Base-by-base conservation (phyloP, 139 green algal species). In the Micractinium sp. region DNA sequence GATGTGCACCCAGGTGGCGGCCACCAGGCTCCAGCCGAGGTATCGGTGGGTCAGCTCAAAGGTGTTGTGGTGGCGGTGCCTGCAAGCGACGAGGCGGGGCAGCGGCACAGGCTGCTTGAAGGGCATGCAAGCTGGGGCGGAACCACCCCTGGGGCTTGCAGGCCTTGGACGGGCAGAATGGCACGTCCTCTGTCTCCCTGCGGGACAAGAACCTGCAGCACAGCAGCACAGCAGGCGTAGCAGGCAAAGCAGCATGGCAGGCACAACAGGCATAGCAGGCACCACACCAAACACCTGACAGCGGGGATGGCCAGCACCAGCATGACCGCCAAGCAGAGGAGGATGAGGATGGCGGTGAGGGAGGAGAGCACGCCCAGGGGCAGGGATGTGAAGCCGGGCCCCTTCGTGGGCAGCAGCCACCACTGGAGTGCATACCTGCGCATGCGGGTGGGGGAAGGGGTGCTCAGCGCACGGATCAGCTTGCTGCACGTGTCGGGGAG, bases 31-130 rank as follows among this genome's bases (percentile, higher is more conserved):
- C 79, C 79, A 84, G 29, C 79, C 79, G 16, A 84, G 22, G 47
- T 84, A 84, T 27, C 79, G 79, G 47, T 84, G 79, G 79, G 12
- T 41, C 29, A 66, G 47, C 79, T 84, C 79, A 69, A 84, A 84
- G 0, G 47, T n/a, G 79, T 84, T 84, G 79, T 84, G 79, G 79
- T 84, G 47, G 79, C 53, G 53, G 79, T 63, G 79, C 47, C 79
- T 81, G 35, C 35, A 56, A 1, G 66, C 66, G 66, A 29, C 3
- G 3, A 29, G 66, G 9, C 22, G 15, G 66, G 66, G 66, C 47
- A 9, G 47, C 47, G 9, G 47, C 47, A 56, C 7, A 56, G 47
- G 47, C 5, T 56, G 5, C 9, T 56, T 56, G 47, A 56, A 9
- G 47, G 7, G 47, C 5, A 56, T 5, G 47, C 47, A 16, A 9